Base-by-base conservation (phyloP, 163 green algal species). In the Chlamydomonas reinhardtii region DNA sequence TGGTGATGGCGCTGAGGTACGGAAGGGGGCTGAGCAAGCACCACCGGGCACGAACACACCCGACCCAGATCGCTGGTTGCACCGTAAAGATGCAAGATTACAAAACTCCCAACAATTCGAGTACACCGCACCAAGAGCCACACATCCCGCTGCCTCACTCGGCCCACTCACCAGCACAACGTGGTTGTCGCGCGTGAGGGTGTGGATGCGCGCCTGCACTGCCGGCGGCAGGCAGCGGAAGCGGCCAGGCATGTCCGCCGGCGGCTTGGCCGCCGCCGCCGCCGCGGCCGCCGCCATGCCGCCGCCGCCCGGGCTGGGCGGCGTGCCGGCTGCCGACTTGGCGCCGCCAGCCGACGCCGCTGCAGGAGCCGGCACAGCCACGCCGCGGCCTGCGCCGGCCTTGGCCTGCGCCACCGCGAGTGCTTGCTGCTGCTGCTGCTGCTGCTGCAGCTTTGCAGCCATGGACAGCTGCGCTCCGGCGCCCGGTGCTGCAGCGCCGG, bases 371-470 rank as follows among this genome's bases (percentile, higher is more conserved):
- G 35, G 43, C 27, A 15, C 54, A 4, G 59, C n/a, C 65, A 34
- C 59, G 48, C 11, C 48, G 14, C 48, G 48, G 48, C 48, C 48
- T 17, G 48, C 48, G 48, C 48, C 48, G 11, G 48, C 48, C 48
- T 56, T 56, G 5, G 48, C 48, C 12, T n/a, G 19, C 59, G 59
- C 59, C 20, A 65, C 19, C 11, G 48, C 48, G 11, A 22, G 5
- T 19, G 48, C 48, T 14, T 66, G 61, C 24, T 27, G 20, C 59
- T 27, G 59, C 27, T n/a, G n/a, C n/a, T 66, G 61, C 24, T 22
- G 68, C 68, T 85, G 79, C 79, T 85, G 79, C 68, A 85, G 52
- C 68, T 85, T 85, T 17, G 79, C 79, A 5, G 79, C 79, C 79
- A 85, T 85, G 68, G 68, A 78, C 29, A 85, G 37, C 5, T n/a